A percentile compares a stretch with the other conserved stretches of the same genome.
Evolutionary conservation across 805 yeast species (phyloP).

Genomic region (Saccharomyces cerevisiae): DNA sequence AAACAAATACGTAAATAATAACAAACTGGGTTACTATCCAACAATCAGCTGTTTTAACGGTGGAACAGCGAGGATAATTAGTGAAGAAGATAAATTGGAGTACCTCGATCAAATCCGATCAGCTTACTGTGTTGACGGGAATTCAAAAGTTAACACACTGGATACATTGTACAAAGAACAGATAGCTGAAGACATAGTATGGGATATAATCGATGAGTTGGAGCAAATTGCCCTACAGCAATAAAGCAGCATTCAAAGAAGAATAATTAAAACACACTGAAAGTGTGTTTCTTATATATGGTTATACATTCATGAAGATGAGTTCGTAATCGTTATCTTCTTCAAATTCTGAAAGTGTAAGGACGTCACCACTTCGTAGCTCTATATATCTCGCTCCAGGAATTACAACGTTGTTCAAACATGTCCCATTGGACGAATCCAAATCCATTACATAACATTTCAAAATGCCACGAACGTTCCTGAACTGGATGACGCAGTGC

Average conservation of each 20-base stretch:
- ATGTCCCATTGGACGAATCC: slow-evolving; percentile 42
- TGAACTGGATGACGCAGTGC: slow-evolving; percentile 43
- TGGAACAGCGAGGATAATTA: slow-evolving; percentile 64
- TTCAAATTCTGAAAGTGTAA: slow-evolving; percentile 33
- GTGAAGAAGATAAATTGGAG: slow-evolving; percentile 53
- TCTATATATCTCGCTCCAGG: slow-evolving; percentile 38
- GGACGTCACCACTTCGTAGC: slow-evolving; percentile 34
- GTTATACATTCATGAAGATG: slow-evolving; percentile 12
- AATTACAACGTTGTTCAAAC: slow-evolving; percentile 33
- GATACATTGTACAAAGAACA: slow-evolving; percentile 55
- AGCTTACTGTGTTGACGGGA: slow-evolving; percentile 15
- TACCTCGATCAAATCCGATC: slow-evolving; percentile 31
- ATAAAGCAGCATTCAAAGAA: slow-evolving; percentile 6
- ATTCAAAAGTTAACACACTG: slow-evolving; percentile 40
- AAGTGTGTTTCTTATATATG: not conserved
- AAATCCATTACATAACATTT: slow-evolving; percentile 40
- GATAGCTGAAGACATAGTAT: slow-evolving; percentile 71
- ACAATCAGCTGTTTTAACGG: slow-evolving; percentile 74
- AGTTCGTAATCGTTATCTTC: slow-evolving; percentile 27
- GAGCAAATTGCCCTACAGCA: slow-evolving; percentile 37
- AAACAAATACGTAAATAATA: slow-evolving; percentile 58
- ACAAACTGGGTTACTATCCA: slow-evolving; percentile 84
- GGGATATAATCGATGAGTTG: slow-evolving; percentile 81
- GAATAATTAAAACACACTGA: not conserved
- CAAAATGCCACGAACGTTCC: slow-evolving; percentile 17